Percentiles rank a stretch among this genome's conserved stretches.
Evolutionary conservation across 2,329 filamentous ascomycete species (phyloP).

Genomic region (Canariomyces notabilis): DNA sequence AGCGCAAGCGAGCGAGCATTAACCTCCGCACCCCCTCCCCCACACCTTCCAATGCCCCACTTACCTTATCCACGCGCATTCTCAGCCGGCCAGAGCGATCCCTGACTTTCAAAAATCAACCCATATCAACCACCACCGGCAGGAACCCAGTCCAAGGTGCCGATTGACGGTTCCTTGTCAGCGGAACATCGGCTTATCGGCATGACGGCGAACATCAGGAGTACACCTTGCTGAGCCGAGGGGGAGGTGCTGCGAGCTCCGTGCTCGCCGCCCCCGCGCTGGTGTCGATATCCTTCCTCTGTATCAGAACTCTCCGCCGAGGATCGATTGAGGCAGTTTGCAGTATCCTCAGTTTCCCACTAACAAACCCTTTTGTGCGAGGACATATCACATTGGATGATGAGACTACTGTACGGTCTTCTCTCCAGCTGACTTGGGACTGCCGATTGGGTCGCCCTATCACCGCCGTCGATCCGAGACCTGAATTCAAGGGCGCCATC

Average conservation of each 20-base stretch:
- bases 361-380: neutral
- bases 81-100: slow-evolving; percentile 14
- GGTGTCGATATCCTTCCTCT: slow-evolving; percentile 4
- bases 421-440: neutral
- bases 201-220: neutral
- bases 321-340: slow-evolving; percentile 3
- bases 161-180: slow-evolving; percentile 5
- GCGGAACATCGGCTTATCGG: slow-evolving; percentile 3
- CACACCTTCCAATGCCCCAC: slow-evolving; percentile 14
- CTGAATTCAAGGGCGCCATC: no score
- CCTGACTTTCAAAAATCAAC: slow-evolving; percentile 7
- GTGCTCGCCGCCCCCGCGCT: slow-evolving; percentile 2
- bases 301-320: slow-evolving; percentile 8
- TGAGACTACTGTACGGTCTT: no score
- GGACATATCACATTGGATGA: neutral
- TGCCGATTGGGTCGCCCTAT: neutral
- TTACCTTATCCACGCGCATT: slow-evolving; percentile 9
- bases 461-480: neutral
- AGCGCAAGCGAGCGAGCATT: slow-evolving; percentile 25
- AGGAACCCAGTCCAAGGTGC: neutral
- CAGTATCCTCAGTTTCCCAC: neutral
- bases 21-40: slow-evolving; percentile 9
- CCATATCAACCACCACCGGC: slow-evolving; percentile 10
- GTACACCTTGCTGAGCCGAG: slow-evolving; percentile 1
- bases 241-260: slow-evolving; percentile 12